phyloP scores from a whole-genome alignment of 768 basidiomycete genomes.

The Boletus rex-veris region DNA sequence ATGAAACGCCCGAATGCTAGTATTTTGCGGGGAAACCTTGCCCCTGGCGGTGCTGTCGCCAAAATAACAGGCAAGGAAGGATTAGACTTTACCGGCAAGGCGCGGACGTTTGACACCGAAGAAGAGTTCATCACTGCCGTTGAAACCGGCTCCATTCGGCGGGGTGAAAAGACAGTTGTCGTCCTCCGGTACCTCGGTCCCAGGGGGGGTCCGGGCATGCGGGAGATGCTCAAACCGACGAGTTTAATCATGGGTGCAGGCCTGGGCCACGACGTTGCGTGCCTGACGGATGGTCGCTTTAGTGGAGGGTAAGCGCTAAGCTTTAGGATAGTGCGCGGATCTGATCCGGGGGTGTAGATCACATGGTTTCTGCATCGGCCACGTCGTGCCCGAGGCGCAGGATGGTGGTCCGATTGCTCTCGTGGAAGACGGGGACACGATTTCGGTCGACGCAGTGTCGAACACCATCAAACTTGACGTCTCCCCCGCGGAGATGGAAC shows the following conservation, averaged over 20 bases:
- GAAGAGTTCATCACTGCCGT: slow-evolving; percentile 85
- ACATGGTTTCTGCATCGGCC: slow-evolving; percentile 95
- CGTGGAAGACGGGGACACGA: slow-evolving; percentile 82
- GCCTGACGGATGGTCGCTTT: slow-evolving; percentile 96
- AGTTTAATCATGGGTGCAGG: slow-evolving; percentile 99
- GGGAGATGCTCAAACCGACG: slow-evolving; percentile 98
- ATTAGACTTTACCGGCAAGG: slow-evolving; percentile 83
- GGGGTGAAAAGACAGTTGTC: slow-evolving; percentile 95
- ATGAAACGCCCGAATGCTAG: slow-evolving; percentile 36
- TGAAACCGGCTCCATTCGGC: slow-evolving; percentile 82
- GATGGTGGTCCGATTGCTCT: slow-evolving; percentile 92
- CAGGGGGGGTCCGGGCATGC: slow-evolving; percentile 98
- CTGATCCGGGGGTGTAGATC: slow-evolving; percentile 51
- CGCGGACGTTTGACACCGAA: slow-evolving; percentile 89
- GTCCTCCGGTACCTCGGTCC: slow-evolving; percentile 96
- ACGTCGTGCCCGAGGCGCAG: slow-evolving; percentile 95
- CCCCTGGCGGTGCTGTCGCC: slow-evolving; percentile 92
- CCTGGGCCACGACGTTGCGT: slow-evolving; percentile 92
- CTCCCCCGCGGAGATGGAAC: slow-evolving; percentile 72
- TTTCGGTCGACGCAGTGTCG: slow-evolving; percentile 83
- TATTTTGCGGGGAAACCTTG: slow-evolving; percentile 88
- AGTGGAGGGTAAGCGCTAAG: slow-evolving; percentile 94
- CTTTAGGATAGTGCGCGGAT: slow-evolving; percentile 19
- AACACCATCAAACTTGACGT: slow-evolving; percentile 82
- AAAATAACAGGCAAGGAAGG: slow-evolving; percentile 98